phyloP scores from a whole-genome alignment of 352 stramenopile genomes.

The Blastocystis sp. region DNA sequence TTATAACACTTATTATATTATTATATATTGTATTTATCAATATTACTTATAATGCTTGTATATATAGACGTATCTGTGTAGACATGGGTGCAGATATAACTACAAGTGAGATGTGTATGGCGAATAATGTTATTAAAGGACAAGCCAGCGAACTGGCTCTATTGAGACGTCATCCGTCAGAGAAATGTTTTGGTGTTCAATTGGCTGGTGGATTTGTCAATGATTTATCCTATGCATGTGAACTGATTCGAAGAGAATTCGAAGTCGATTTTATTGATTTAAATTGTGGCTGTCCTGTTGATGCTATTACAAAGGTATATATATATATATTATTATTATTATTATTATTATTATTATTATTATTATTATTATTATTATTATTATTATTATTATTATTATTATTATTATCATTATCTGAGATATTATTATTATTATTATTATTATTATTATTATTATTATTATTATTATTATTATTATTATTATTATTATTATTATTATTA shows the following conservation, averaged over 20 bases:
- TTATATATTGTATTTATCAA: conserved; percentile 16
- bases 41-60: conserved; percentile 35
- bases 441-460: background rate
- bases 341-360: too few relatives aligned
- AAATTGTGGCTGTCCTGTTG: conserved; percentile 95
- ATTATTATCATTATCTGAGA: too few relatives aligned
- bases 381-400: too few relatives aligned
- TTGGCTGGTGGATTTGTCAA: conserved; percentile 70
- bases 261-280: conserved; percentile 93
- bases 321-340: too few relatives aligned
- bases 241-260: conserved; percentile 71
- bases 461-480: background rate
- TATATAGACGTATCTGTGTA: conserved; percentile 57
- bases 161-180: conserved; percentile 73
- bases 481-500: background rate
- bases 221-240: conserved; percentile 68
- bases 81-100: conserved; percentile 92
- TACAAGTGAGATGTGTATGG: conserved; percentile 88
- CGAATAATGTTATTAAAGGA: conserved; percentile 74
- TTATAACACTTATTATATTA: too few relatives aligned
- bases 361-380: too few relatives aligned
- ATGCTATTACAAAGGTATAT: conserved; percentile 74
- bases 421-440: too few relatives aligned
- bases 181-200: conserved; percentile 95
- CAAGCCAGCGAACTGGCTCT: conserved; percentile 85